Conservation (phyloP, 257 asterid species). For the Striga asiatica region DNA sequence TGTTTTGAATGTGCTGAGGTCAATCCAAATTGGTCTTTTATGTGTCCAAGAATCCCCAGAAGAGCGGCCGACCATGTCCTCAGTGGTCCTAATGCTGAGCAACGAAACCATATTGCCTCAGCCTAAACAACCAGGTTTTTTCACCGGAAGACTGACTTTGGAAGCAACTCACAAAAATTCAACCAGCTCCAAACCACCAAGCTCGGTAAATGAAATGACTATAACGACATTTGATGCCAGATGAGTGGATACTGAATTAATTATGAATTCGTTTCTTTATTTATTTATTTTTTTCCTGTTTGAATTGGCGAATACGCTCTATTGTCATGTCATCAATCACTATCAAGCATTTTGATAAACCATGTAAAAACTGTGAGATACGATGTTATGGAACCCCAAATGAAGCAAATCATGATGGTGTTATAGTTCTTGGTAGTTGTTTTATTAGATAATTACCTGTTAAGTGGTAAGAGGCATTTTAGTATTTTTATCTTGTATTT, state of each 20-base stretch:
- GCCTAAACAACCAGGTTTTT: slow-evolving; percentile 19
- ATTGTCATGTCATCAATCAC: too few relatives aligned
- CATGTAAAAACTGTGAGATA: too few relatives aligned
- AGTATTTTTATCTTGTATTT: too few relatives aligned
- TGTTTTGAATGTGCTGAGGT: slow-evolving; percentile 4
- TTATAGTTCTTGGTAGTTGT: too few relatives aligned
- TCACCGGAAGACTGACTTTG: slow-evolving; percentile 1
- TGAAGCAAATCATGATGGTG: too few relatives aligned
- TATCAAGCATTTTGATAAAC: too few relatives aligned
- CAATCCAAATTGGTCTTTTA: slow-evolving; percentile 20
- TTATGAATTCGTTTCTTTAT: not conserved
- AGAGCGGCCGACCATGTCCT: slow-evolving; percentile 21
- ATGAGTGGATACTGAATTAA: not conserved
- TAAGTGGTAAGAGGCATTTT: too few relatives aligned
- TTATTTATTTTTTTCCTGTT: too few relatives aligned
- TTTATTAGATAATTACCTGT: too few relatives aligned
- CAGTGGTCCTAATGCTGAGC: slow-evolving; percentile 6
- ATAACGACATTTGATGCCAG: slow-evolving; percentile 13
- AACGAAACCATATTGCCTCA: slow-evolving; percentile 17
- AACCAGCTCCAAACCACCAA: not conserved
- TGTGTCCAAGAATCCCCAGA: slow-evolving; percentile 23
- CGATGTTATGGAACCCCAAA: too few relatives aligned
- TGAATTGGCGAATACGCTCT: too few relatives aligned
- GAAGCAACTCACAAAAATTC: not conserved
- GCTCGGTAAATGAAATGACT: slow-evolving; percentile 11